Base-by-base conservation (phyloP, 2,329 filamentous ascomycete species). In the Alternaria sp. region DNA sequence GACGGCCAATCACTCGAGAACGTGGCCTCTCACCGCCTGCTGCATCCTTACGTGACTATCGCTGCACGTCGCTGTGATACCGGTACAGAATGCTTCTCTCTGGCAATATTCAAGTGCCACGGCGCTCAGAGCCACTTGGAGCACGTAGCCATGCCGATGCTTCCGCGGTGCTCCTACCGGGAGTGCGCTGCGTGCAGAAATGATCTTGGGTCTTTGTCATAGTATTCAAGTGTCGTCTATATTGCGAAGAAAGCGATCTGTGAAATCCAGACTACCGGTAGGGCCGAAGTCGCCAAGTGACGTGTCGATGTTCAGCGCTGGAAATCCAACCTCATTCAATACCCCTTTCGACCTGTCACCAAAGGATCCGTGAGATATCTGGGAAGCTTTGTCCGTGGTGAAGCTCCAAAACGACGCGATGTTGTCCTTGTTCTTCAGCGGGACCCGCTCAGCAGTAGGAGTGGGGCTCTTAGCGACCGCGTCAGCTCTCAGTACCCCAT, bases 1-100 rank as follows among this genome's bases (percentile, higher is more conserved):
- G 63, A 70, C 69, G 69, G 62, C 77, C 77, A 79, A 79, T 79
- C 75, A 73, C 67, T 70, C 70, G 43, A 59, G 69, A 79, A 79
- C 77, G 77, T 79, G 77, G 74, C 57, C 74, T 61, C 73, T 73
- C 75, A 76, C 70, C 73, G 70, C 75, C 66, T 60, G 55, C 59
- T 64, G 62, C 67, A 59, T 62, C 66, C 56, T 64, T 49, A 60
- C 57, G 61, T 62, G 59, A 61, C 59, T 64, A 51, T 54, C 46
- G 62, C 65, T 64, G 61, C 64, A 66, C 60, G n/a, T 55, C 52
- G 54, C 61, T 59, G 52, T 51, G 47, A 28, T 49, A 49, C 58
- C 61, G 56, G 45, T 54, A 59, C 56, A 57, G 52, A 26, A 62
- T 54, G 54, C 44, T 40, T 45, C 50, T 43, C 28, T 54, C 57